phyloP scores from a whole-genome alignment of 2,329 filamentous ascomycete species.

The Trichoderma lentiforme region DNA sequence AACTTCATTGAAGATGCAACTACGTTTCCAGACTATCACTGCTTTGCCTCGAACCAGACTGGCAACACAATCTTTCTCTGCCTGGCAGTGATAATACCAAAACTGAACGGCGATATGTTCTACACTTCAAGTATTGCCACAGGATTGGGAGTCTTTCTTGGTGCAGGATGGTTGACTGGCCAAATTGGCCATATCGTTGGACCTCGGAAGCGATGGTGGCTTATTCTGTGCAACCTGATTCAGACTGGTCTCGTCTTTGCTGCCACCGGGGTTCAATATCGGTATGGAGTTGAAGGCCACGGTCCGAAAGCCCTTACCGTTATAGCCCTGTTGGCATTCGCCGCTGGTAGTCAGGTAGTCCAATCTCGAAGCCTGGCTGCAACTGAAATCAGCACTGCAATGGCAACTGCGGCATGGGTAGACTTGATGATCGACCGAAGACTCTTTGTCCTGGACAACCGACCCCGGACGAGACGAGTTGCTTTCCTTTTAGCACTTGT shows the following conservation, averaged over 20 bases:
- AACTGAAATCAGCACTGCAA: slow-evolving; percentile 61
- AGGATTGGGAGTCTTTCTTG: slow-evolving; percentile 54
- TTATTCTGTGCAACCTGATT: slow-evolving; percentile 51
- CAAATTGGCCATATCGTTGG: slow-evolving; percentile 54
- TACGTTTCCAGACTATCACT: slow-evolving; percentile 59
- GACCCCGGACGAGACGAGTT: slow-evolving; percentile 47
- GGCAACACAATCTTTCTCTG: slow-evolving; percentile 61
- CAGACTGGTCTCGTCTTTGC: slow-evolving; percentile 54
- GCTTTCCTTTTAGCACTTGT: slow-evolving; percentile 48
- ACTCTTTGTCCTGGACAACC: slow-evolving; percentile 46
- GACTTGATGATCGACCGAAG: slow-evolving; percentile 55
- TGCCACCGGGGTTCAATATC: slow-evolving; percentile 48
- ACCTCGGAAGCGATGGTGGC: slow-evolving; percentile 49
- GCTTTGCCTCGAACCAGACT: slow-evolving; percentile 63
- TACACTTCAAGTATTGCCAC: slow-evolving; percentile 52
- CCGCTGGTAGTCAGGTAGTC: slow-evolving; percentile 58
- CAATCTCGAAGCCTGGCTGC: slow-evolving; percentile 52
- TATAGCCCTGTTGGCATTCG: slow-evolving; percentile 51
- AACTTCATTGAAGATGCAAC: slow-evolving; percentile 45
- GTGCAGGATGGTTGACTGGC: slow-evolving; percentile 53
- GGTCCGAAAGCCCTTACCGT: slow-evolving; percentile 42
- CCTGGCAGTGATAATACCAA: slow-evolving; percentile 48
- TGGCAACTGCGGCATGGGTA: slow-evolving; percentile 62
- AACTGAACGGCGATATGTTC: slow-evolving; percentile 47
- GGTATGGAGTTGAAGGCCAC: slow-evolving; percentile 34